Percentiles rank a stretch among this genome's conserved stretches.
Evolutionary conservation across 495 filamentous ascomycete species (phyloP).

Genomic region (Hyaloscypha hepaticicola): DNA sequence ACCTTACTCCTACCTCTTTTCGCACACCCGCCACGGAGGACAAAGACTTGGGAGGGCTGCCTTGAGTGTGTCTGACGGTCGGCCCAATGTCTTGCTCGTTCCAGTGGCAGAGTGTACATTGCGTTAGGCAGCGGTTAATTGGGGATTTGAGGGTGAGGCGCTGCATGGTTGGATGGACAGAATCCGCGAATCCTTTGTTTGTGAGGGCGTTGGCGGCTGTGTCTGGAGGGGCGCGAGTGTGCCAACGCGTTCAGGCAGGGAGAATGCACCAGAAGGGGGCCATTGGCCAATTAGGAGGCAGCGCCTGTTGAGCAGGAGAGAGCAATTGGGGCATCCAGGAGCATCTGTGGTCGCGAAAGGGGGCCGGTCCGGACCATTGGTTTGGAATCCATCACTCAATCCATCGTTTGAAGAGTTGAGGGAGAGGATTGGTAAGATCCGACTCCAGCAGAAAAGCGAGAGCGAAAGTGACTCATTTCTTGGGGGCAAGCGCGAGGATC

Average conservation of each 20-base stretch:
- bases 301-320: neutral
- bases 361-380: neutral
- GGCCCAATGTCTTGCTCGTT: neutral
- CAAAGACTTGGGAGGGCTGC: neutral
- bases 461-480: neutral
- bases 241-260: neutral
- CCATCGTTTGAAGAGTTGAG: neutral
- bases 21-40: neutral
- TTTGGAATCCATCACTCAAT: neutral
- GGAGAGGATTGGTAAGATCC: neutral
- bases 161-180: slow-evolving; percentile 17
- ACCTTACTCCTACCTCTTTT: slow-evolving; percentile 1
- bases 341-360: neutral
- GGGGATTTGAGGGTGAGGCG: neutral
- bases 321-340: neutral
- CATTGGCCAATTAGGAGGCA: slow-evolving; percentile 23
- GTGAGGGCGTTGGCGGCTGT: slow-evolving; percentile 25
- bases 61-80: slow-evolving; percentile 22
- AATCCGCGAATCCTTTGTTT: slow-evolving; percentile 16
- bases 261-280: slow-evolving; percentile 10
- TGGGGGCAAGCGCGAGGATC: neutral
- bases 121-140: slow-evolving; percentile 30
- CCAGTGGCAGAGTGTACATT: neutral
- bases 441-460: neutral
- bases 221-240: slow-evolving; percentile 17